Evolutionary conservation across 805 yeast species (phyloP).

Genomic region (Wickerhamomyces strasburgensis): DNA sequence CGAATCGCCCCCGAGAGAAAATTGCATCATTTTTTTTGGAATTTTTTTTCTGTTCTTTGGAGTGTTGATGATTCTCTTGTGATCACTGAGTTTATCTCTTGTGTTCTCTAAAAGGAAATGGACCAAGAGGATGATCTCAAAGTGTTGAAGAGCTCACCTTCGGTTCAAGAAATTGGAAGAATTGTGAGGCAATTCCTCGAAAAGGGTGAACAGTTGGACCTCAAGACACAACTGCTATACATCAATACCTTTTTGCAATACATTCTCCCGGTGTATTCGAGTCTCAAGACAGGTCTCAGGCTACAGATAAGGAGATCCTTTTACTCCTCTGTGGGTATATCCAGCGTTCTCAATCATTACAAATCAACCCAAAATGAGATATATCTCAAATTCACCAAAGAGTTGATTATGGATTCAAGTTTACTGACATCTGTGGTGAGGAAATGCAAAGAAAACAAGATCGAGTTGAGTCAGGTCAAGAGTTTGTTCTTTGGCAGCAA

Average conservation of each 20-base stretch:
- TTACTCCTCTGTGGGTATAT: slow-evolving; percentile 13
- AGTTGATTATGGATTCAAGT: slow-evolving; percentile 16
- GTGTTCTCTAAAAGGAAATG: neutral
- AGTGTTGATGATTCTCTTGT: too few species aligned
- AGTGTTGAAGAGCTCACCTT: slow-evolving; percentile 12
- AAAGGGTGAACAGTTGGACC: slow-evolving; percentile 5
- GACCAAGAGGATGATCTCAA: slow-evolving; percentile 2
- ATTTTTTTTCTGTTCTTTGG: neutral
- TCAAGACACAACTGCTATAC: slow-evolving; percentile 12
- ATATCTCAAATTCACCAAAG: slow-evolving; percentile 16
- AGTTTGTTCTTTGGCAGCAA: slow-evolving; percentile 24
- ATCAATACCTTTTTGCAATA: slow-evolving; percentile 16
- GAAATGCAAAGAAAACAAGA: slow-evolving; percentile 6
- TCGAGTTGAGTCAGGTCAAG: slow-evolving; percentile 14
- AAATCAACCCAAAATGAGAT: slow-evolving; percentile 20
- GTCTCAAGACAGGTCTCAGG: slow-evolving; percentile 11
- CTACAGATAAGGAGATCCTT: slow-evolving; percentile 16
- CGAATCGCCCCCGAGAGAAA: slow-evolving; percentile 47
- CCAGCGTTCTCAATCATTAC: slow-evolving; percentile 18
- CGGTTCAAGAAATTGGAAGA: slow-evolving; percentile 9
- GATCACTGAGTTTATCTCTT: too few species aligned
- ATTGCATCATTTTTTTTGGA: slow-evolving; percentile 2
- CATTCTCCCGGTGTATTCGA: slow-evolving; percentile 22
- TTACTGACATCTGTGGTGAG: slow-evolving; percentile 11
- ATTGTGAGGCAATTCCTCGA: slow-evolving; percentile 8